Base-by-base conservation (phyloP, 163 green algal species). In the Smithsoniella earleae region DNA sequence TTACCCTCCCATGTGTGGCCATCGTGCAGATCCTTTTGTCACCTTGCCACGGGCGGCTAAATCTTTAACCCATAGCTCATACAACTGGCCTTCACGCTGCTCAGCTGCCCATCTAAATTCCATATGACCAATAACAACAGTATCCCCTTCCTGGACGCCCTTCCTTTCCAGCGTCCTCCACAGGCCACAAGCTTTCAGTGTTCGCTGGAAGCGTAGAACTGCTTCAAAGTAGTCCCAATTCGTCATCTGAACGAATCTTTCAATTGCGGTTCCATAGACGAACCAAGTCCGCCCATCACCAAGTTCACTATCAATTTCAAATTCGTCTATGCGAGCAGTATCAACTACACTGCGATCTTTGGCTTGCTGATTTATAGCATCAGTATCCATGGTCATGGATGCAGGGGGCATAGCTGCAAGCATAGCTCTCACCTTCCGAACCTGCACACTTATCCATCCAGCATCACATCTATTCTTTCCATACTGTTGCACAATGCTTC, bases 191-290 rank as follows among this genome's bases (percentile, higher is more conserved):
- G 84, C 88, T 25, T 95, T 84, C 66, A 98, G 73, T 44, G 96
- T 91, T 2, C 84, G 77, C 76, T 95, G 86, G 80, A 97, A 95
- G 31, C 84, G 74, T 34, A 73, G 74, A 8, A 81, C 85, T 0
- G 88, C 84, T 76, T 99, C 94, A 73, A 94, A 98, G 79, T 98
- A 98, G 64, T 95, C 85, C 91, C 92, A 99, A 80, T 98, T 96
- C 5, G 94, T 99, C 93, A 98, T 98, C 80, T 95, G 87, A 33
- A 77, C 78, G 66, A 87, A 87, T 6, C 76, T 64, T 75, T 84
- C 77, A 18, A 88, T 64, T 34, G 75, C 82, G 33, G 79, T 74
- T 6, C 82, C 83, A 40, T 79, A 46, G 22, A 92, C 80, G 31
- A 76, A 80, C 40, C 77, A 95, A 20, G 85, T 45, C 10, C 84